Evolutionary conservation across 1,139 yeast species (phyloP), one percentile per base, ranked within the genome.

Genomic region (Candida glucosophila): DNA sequence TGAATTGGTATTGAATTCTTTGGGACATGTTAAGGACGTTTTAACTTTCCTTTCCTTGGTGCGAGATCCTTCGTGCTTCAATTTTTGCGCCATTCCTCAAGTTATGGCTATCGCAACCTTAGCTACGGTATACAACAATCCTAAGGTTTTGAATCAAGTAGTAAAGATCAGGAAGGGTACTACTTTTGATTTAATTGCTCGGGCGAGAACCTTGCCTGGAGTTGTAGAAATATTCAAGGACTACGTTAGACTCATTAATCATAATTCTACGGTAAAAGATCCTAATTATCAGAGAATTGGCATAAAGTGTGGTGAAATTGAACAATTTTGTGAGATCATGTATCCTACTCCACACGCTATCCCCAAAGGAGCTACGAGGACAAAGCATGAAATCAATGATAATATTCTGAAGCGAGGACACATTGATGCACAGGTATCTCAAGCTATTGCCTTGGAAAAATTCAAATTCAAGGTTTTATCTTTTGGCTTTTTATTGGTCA

Each of bases 71-170:
- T 75, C 95, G 1, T 60, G 80, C 27, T 90, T 85, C 63, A 79
- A 77, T 39, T 90, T 90, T 61, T 88, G 97, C 58, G 88, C 96
- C 11, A 90, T 90, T 47, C 98, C 98, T 12, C 98, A 90, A 56
- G 96, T 88, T 17, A 90, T 90, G 98, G 95, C 97, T 21, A 79
- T 90, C 49, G 96, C 97, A 6, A 85, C 97, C 0, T 64, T 90
- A 42, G 88, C 90, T 14, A 65, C 78, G 30, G 81, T 90, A 21
- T 88, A 81, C 63, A 78, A 82, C 49, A 92, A 92, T 56, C 77
- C 78, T 6, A 51, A 62, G 4, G 81, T 90, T 3, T 71, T 90
- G 44, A 70, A 75, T 27, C 52, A 55, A 20, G 77, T 82, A 43
- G 80, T 90, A 36, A 92, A 92, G 62, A 80, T 92, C 48, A 73